Evolutionary conservation across 1,284 basidiomycete genomes (phyloP).

Genomic region (Coniophora puteana): DNA sequence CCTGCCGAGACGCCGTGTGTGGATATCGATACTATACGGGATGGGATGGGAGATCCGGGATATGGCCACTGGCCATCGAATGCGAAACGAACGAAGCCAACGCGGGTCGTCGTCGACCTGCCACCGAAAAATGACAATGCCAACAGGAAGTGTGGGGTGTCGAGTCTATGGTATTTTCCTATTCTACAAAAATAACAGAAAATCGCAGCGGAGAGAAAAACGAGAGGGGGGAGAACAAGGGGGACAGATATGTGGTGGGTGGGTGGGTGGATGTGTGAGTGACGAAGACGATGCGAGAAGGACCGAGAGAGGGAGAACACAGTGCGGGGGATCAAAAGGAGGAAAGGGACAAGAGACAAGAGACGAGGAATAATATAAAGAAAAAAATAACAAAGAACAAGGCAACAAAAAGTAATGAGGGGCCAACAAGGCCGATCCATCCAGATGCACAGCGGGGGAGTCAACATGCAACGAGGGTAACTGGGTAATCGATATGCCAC

Average conservation of each 20-base stretch:
- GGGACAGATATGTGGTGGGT: slow-evolving; percentile 4
- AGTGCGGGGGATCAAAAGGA: slow-evolving; percentile 7
- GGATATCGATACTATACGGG: no score
- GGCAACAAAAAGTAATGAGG: no score
- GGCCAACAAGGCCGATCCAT: no score
- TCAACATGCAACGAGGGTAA: no score
- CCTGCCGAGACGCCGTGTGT: no score
- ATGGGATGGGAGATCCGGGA: no score
- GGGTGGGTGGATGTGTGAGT: no score
- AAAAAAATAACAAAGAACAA: slow-evolving; percentile 7
- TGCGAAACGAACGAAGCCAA: no score
- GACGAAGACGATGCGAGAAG: slow-evolving; percentile 12
- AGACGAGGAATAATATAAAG: slow-evolving; percentile 4
- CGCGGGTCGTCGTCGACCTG: no score
- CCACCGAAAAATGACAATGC: slow-evolving; percentile 6
- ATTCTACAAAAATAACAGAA: slow-evolving; percentile 17
- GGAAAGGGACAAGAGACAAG: slow-evolving; percentile 1
- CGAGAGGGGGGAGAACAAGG: slow-evolving; percentile 4
- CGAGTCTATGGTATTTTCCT: slow-evolving; percentile 12
- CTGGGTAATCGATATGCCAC: no score
- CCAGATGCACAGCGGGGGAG: no score
- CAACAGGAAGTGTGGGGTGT: slow-evolving; percentile 11
- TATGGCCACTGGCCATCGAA: no score
- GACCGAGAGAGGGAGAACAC: slow-evolving; percentile 16
- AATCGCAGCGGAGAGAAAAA: slow-evolving; percentile 13